phyloP scores from a whole-genome alignment of 2,329 filamentous ascomycete genomes.

The Aspergillus udagawae region DNA sequence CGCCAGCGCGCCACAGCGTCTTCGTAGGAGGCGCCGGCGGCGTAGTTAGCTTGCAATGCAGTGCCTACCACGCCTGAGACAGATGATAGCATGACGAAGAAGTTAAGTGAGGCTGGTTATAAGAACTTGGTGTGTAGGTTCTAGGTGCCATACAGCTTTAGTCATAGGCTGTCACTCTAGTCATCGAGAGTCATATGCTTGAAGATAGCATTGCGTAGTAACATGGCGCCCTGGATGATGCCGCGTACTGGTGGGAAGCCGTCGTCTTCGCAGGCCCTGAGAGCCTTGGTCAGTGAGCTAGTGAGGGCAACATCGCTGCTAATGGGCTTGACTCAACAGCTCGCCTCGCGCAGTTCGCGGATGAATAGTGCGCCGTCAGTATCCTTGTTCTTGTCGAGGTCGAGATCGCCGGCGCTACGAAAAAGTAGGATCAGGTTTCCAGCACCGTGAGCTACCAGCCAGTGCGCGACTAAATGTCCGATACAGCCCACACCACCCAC shows the following conservation, averaged over 20 bases:
- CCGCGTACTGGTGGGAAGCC: not conserved
- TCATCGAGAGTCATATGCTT: slow-evolving; percentile 12
- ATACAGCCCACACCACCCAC: slow-evolving; percentile 17
- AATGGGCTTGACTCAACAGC: not conserved
- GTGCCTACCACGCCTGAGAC: slow-evolving; percentile 55
- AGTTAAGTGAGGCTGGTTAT: slow-evolving; percentile 23
- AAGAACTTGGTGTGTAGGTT: slow-evolving; percentile 9
- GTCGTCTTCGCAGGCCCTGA: too few relatives aligned
- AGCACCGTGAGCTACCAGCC: slow-evolving; percentile 35
- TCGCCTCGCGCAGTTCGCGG: too few relatives aligned
- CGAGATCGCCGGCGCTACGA: slow-evolving; percentile 16
- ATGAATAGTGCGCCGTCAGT: too few relatives aligned
- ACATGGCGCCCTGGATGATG: slow-evolving; percentile 18
- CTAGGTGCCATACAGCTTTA: slow-evolving; percentile 13
- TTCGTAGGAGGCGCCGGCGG: slow-evolving; percentile 46
- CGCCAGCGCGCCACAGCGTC: slow-evolving; percentile 22
- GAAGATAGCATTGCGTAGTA: slow-evolving; percentile 13
- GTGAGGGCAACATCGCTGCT: not conserved
- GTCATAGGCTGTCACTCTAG: slow-evolving; percentile 1
- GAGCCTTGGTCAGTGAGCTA: too few relatives aligned
- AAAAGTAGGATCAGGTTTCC: slow-evolving; percentile 35
- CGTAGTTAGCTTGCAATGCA: slow-evolving; percentile 57
- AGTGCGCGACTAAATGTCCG: slow-evolving; percentile 16
- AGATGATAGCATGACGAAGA: slow-evolving; percentile 55
- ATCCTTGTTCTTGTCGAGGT: too few relatives aligned